A percentile compares a stretch with the other conserved stretches of the same genome.
phyloP scores from a whole-genome alignment of 2,329 filamentous ascomycete species.

The Shiraia sp. region DNA sequence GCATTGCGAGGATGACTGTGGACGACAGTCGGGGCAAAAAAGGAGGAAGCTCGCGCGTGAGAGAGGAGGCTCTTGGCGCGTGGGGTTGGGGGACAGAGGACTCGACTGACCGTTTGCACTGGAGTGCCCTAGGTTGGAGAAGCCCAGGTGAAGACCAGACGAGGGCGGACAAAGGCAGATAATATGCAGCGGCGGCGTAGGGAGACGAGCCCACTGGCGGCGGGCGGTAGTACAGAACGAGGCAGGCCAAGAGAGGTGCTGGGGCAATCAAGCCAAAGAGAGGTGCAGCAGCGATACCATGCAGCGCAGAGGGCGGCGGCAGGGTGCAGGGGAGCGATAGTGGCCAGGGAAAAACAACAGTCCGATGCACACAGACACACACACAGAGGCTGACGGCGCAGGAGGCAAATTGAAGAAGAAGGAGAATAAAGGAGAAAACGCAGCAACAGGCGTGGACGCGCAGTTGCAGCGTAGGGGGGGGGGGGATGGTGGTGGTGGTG shows the following conservation, averaged over 20 bases:
- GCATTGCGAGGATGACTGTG: constrained; percentile 1
- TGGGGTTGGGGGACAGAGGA: constrained; percentile 14
- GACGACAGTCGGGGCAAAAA: not conserved
- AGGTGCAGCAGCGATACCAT: constrained; percentile 32
- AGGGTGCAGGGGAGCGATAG: constrained; percentile 23
- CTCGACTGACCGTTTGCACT: constrained; percentile 22
- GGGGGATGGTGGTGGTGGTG: constrained; percentile 16
- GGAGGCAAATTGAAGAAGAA: constrained; percentile 17
- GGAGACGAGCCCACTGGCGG: constrained; percentile 34
- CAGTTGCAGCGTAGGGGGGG: constrained; percentile 13
- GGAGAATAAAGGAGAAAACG: constrained; percentile 14
- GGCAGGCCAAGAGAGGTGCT: constrained; percentile 30
- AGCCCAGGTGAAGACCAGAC: constrained; percentile 33
- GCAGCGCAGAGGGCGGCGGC: constrained; percentile 19
- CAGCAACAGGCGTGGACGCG: no score
- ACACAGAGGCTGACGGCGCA: constrained; percentile 23
- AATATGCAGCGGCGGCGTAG: constrained; percentile 41
- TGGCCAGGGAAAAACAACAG: constrained; percentile 23
- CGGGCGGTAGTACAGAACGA: constrained; percentile 19
- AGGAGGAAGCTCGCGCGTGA: no score
- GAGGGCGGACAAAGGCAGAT: constrained; percentile 29
- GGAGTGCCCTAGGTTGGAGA: constrained; percentile 33
- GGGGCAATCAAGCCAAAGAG: constrained; percentile 28
- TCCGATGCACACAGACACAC: constrained; percentile 26
- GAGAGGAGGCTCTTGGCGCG: constrained; percentile 21